Evolutionary conservation across 2,329 filamentous ascomycete species (phyloP).

Genomic region (Bisporella sp.): DNA sequence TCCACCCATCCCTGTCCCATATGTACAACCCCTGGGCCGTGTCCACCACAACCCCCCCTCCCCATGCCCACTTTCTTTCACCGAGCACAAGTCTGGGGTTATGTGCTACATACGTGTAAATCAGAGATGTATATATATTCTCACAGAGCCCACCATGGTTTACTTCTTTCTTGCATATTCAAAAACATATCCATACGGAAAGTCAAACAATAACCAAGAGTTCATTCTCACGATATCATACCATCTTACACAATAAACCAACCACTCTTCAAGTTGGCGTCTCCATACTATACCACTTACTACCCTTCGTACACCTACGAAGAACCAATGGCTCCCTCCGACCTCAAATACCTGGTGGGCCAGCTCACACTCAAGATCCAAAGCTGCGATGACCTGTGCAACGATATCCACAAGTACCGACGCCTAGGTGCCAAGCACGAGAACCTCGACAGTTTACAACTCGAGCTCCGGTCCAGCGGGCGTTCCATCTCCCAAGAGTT

Average conservation of each 20-base stretch:
- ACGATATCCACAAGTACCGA: not conserved
- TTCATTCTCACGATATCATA: no score
- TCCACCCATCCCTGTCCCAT: no score
- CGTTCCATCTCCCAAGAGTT: not conserved
- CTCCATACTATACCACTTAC: not conserved
- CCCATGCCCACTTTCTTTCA: no score
- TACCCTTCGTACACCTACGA: not conserved
- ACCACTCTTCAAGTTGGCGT: conserved; percentile 17
- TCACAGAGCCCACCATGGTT: not conserved
- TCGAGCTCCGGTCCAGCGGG: not conserved
- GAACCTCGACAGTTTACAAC: not conserved
- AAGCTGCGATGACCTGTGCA: not conserved
- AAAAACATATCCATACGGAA: not conserved
- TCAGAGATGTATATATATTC: not conserved
- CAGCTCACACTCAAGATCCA: not conserved
- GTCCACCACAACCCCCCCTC: no score
- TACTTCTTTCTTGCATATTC: not conserved
- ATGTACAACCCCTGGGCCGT: no score
- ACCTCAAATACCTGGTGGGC: not conserved
- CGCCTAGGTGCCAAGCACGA: not conserved
- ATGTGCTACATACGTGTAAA: not conserved
- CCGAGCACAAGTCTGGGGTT: conserved; percentile 17
- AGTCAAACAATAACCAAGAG: not conserved
- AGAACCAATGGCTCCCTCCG: not conserved
- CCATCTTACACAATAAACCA: not conserved